phyloP scores from a whole-genome alignment of 1,284 basidiomycete species.

The Pseudomicrostroma phylloplanum region DNA sequence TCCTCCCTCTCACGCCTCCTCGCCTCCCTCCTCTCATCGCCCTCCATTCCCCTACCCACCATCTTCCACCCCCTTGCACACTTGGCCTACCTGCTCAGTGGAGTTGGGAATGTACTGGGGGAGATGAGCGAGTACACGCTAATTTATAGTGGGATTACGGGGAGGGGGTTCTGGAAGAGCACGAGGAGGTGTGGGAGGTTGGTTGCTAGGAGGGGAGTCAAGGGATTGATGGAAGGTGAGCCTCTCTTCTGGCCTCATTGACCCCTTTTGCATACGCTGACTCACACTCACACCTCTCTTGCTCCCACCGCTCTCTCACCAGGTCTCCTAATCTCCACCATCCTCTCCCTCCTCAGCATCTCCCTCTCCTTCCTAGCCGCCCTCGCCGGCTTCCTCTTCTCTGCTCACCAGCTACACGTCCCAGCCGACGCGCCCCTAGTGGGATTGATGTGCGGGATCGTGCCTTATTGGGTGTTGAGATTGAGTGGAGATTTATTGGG shows the following conservation, averaged over 20 bases:
- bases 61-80: slow-evolving; percentile 52
- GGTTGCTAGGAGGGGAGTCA: slow-evolving; percentile 53
- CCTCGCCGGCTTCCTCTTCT: slow-evolving; percentile 75
- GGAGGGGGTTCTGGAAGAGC: slow-evolving; percentile 71
- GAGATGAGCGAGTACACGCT: slow-evolving; percentile 67
- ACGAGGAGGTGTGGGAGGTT: slow-evolving; percentile 65
- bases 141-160: slow-evolving; percentile 77
- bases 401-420: slow-evolving; percentile 71
- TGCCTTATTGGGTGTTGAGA: slow-evolving; percentile 72
- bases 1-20: slow-evolving; percentile 55
- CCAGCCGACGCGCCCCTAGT: slow-evolving; percentile 72
- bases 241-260: slow-evolving; percentile 29
- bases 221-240: slow-evolving; percentile 35
- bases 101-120: slow-evolving; percentile 53
- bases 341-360: slow-evolving; percentile 63
- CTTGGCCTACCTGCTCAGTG: slow-evolving; percentile 62
- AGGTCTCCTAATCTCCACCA: slow-evolving; percentile 62
- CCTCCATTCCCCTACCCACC: slow-evolving; percentile 20
- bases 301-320: neutral
- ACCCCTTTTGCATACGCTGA: slow-evolving; percentile 60
- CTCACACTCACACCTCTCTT: slow-evolving; percentile 31
- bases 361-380: slow-evolving; percentile 72
- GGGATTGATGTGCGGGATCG: slow-evolving; percentile 67
- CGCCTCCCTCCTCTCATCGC: slow-evolving; percentile 8
- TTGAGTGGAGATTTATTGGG: slow-evolving; percentile 75